Conservation (phyloP, 2,329 filamentous ascomycete species). For the Cladosporium sphaerospermum region DNA sequence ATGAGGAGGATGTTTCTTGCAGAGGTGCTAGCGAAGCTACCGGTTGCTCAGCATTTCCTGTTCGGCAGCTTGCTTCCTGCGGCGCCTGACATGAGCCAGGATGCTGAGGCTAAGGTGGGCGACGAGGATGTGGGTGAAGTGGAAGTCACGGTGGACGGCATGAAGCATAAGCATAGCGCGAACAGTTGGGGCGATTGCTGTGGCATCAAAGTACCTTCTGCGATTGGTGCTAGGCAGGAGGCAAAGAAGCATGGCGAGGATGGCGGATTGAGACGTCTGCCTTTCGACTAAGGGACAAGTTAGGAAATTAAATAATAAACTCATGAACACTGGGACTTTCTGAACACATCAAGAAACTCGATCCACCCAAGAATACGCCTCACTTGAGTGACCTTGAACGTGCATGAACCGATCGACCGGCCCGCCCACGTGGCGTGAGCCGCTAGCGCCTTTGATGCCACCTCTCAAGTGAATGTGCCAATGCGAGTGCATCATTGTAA, state of each 20-base stretch:
- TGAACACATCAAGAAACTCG: neutral
- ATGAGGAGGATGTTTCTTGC: conserved; percentile 97
- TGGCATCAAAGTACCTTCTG: conserved; percentile 94
- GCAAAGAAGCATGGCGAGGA: conserved; percentile 67
- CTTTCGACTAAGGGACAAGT: conserved; percentile 59
- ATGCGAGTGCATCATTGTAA: neutral
- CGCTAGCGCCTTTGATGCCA: conserved; percentile 5
- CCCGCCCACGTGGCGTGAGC: conserved; percentile 4
- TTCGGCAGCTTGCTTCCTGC: conserved; percentile 84
- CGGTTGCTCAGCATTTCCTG: conserved; percentile 97
- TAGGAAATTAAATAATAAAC: neutral
- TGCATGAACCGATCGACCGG: neutral
- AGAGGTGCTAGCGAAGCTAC: conserved; percentile 86
- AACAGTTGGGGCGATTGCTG: conserved; percentile 89
- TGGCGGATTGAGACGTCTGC: conserved; percentile 63
- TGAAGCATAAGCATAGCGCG: conserved; percentile 54
- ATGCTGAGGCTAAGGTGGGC: conserved; percentile 47
- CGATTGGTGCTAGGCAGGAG: conserved; percentile 83
- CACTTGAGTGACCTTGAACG: too few relatives aligned
- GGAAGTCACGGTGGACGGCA: conserved; percentile 59
- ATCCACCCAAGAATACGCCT: too few relatives aligned
- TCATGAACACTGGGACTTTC: neutral
- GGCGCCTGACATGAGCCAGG: conserved; percentile 70
- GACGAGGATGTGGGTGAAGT: conserved; percentile 49
- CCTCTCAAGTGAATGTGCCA: neutral